Evolutionary conservation across 139 green algal species (phyloP).

Genomic region (Zygnema circumcarinatum): DNA sequence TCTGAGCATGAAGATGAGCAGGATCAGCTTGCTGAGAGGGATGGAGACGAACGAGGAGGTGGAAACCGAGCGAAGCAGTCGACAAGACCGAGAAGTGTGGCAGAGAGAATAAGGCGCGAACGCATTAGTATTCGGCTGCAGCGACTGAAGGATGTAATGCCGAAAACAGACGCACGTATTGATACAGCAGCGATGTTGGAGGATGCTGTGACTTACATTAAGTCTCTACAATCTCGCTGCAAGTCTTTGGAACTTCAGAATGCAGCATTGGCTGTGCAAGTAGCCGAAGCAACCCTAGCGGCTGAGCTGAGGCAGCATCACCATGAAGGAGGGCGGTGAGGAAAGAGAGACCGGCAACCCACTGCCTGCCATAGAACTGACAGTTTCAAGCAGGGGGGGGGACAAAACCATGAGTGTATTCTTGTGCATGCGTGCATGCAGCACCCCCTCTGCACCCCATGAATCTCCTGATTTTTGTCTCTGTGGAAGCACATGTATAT

Average conservation of each 20-base stretch:
- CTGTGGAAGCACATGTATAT: too few relatives aligned
- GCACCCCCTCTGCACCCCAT: too few relatives aligned
- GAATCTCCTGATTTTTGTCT: too few relatives aligned
- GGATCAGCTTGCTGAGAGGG: neutral
- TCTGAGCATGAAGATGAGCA: slow-evolving; percentile 3
- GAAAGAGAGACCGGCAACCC: neutral
- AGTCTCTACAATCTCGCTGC: slow-evolving; percentile 35
- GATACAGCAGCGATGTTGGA: slow-evolving; percentile 53
- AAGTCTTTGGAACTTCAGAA: slow-evolving; percentile 42
- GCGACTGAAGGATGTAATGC: slow-evolving; percentile 49
- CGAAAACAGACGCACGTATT: slow-evolving; percentile 35
- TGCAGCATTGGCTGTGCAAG: neutral
- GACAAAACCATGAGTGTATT: neutral
- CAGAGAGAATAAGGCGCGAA: slow-evolving; percentile 38
- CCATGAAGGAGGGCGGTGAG: neutral
- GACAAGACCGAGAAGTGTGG: slow-evolving; percentile 41
- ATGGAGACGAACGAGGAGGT: neutral
- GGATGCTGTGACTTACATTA: slow-evolving; percentile 49
- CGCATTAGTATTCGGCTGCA: slow-evolving; percentile 44
- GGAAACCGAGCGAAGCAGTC: slow-evolving; percentile 15
- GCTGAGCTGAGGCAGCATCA: neutral
- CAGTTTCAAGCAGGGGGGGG: neutral
- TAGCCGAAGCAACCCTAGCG: neutral
- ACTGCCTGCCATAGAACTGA: too few relatives aligned
- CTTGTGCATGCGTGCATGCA: too few relatives aligned